These are phyloP conservation scores for Glycyrrhiza uralensis DNA, from an alignment of 306 rosid genomes.

Conservation along the genomic window DNA sequence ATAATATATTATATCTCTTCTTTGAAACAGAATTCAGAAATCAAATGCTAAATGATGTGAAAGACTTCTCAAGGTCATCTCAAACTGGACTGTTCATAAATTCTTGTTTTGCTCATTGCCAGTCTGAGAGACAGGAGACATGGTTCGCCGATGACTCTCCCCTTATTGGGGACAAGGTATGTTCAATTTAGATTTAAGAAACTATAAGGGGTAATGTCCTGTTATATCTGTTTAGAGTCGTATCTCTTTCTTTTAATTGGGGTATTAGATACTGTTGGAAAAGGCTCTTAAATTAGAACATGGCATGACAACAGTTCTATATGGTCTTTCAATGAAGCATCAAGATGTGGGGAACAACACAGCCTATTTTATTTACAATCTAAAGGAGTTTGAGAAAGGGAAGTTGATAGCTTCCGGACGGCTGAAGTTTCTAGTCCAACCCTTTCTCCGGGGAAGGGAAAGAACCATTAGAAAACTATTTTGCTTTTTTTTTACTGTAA, in stretches of 20 bases:
- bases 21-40: constrained; percentile 71
- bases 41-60: constrained; percentile 61
- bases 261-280: not conserved
- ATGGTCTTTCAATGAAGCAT: not conserved
- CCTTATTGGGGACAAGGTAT: constrained; percentile 58
- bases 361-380: not conserved
- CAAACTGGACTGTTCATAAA: constrained; percentile 77
- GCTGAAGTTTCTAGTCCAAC: too few species aligned
- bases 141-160: constrained; percentile 91
- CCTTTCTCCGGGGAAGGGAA: not conserved
- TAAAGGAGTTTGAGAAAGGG: not conserved
- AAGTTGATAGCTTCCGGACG: not conserved
- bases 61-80: constrained; percentile 50
- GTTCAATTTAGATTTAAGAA: constrained; percentile 1
- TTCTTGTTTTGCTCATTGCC: constrained; percentile 95
- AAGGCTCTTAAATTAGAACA: not conserved
- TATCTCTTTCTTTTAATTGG: not conserved
- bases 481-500: not conserved
- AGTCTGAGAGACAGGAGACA: constrained; percentile 88
- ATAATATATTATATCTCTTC: not conserved
- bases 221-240: not conserved
- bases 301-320: not conserved
- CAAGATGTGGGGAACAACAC: too few species aligned
- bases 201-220: not conserved
- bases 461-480: not conserved